Base-by-base conservation (phyloP, 768 basidiomycete species). In the Macrolepiota albuminosa region DNA sequence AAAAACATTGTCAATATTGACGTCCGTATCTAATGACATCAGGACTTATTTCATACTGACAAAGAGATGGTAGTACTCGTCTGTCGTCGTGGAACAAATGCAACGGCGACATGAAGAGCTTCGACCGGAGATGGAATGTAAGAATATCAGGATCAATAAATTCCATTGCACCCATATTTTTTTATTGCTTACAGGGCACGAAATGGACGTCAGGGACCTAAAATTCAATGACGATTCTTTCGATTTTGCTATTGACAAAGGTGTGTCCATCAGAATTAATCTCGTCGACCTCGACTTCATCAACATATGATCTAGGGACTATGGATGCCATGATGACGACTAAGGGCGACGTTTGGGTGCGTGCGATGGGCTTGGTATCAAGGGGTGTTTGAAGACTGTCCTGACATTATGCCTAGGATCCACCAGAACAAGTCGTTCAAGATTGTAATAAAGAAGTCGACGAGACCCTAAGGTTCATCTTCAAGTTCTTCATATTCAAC, bases 311-410 rank as follows among this genome's bases (percentile, higher is more conserved):
- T 33, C 14, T 34, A 78, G 77, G 89, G 16, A 93, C 91, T 1
- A 92, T 94, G 90, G 92, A 94, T 69, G 89, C 91, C 3, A 89
- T 94, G 88, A 86, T 93, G 85, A 86, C 92, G 0, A 77, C 83
- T 0, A 89, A 90, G 68, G 86, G 87, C 18, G 88, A 91, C 64
- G 86, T 91, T 58, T 93, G 92, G 91, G 90, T 88, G 64, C 54
- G 80, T 63, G 53, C 10, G 14, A 40, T 42, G 4, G 26, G 16
- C 53, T 11, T 29, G 8, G 26, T 43, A 42, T 9, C 47, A n/a
- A 39, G 21, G 10, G 16, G 16, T 21, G 18, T 29, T 50, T 3
- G 24, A 33, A n/a, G 36, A 43, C 11, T 51, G 8, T 29, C 29
- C 45, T 54, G 8, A 42, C 36, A n/a, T 2, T 58, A 91, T 33